A percentile compares a stretch with the other conserved stretches of the same genome.
phyloP scores from a whole-genome alignment of 495 filamentous ascomycete genomes.

The Geoglossum glabrum region DNA sequence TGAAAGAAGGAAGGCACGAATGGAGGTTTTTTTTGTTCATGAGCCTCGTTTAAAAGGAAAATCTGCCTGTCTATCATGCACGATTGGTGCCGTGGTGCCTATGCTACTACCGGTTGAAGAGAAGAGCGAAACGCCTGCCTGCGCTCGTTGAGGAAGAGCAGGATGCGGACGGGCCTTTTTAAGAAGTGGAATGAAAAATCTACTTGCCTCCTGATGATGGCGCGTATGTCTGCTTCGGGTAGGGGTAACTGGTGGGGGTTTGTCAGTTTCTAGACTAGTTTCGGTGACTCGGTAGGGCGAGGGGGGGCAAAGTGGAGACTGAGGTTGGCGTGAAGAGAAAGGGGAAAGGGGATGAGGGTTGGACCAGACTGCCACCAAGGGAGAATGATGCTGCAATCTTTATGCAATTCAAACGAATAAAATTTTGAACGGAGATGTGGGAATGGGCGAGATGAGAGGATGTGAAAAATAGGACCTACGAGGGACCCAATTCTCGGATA shows the following conservation, averaged over 20 bases:
- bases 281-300: background rate
- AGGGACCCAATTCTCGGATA: slow-evolving; percentile 86
- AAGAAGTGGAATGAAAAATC: slow-evolving; percentile 18
- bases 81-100: background rate
- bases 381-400: slow-evolving; percentile 7
- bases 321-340: background rate
- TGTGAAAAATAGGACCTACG: slow-evolving; percentile 40
- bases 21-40: background rate
- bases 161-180: slow-evolving; percentile 8
- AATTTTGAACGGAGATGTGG: background rate
- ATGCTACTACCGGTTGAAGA: background rate
- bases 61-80: background rate
- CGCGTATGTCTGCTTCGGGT: slow-evolving; percentile 61
- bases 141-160: slow-evolving; percentile 25
- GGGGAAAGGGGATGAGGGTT: background rate
- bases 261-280: background rate
- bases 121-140: background rate
- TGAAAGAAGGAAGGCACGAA: background rate
- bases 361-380: background rate
- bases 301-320: background rate
- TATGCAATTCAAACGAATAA: background rate
- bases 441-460: background rate
- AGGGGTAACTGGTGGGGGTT: slow-evolving; percentile 42
- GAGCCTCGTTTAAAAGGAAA: background rate
- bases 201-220: slow-evolving; percentile 16